phyloP scores from a whole-genome alignment of 495 filamentous ascomycete species.

The Massariosphaeria phaeospora region DNA sequence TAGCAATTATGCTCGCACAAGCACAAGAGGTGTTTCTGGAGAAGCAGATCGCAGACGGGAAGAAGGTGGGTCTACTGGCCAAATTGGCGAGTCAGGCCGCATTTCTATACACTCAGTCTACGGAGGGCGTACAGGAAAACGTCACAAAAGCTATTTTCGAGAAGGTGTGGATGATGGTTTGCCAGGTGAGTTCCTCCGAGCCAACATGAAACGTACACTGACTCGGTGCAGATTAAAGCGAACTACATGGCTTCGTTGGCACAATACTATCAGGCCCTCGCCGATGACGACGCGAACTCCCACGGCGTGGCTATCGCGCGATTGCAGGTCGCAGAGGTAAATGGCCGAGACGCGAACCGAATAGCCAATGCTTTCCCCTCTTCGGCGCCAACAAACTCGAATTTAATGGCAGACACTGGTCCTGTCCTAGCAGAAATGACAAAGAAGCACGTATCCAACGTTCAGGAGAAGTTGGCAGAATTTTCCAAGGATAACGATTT shows the following conservation, averaged over 20 bases:
- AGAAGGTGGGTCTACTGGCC: conserved; percentile 87
- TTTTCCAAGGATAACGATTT: conserved; percentile 93
- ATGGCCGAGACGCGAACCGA: conserved; percentile 67
- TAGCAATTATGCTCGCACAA: conserved; percentile 88
- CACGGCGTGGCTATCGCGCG: conserved; percentile 84
- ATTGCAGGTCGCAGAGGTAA: conserved; percentile 71
- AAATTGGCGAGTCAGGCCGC: conserved; percentile 89
- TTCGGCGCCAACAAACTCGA: conserved; percentile 72
- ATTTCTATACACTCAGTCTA: conserved; percentile 78
- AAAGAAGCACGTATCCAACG: conserved; percentile 71
- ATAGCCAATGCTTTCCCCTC: conserved; percentile 76
- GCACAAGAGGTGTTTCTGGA: conserved; percentile 96
- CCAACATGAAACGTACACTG: background rate
- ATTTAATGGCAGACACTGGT: conserved; percentile 76
- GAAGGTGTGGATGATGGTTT: conserved; percentile 83
- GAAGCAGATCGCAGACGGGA: conserved; percentile 87
- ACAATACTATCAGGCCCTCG: conserved; percentile 89
- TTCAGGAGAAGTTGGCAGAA: conserved; percentile 72
- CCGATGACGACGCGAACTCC: conserved; percentile 80
- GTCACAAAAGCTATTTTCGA: conserved; percentile 89
- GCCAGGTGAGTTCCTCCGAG: conserved; percentile 54
- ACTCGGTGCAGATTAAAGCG: conserved; percentile 60
- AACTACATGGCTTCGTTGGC: conserved; percentile 79
- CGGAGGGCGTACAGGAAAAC: conserved; percentile 88
- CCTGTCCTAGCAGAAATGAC: conserved; percentile 67